Evolutionary conservation across 192 early-diverging fungal genomes (phyloP).

Genomic region (Funneliformis geosporum): DNA sequence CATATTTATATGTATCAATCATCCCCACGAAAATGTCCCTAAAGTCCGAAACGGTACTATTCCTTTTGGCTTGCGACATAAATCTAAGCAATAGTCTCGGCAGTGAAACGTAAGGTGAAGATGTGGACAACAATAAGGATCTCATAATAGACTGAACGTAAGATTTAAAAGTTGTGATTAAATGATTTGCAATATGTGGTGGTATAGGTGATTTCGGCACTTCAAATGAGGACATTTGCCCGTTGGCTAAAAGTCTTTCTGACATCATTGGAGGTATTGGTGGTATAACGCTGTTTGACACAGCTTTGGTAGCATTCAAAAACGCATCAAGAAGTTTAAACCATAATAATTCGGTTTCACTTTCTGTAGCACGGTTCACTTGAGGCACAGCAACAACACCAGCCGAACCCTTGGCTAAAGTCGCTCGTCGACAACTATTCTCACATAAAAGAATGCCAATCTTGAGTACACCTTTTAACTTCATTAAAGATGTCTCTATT

Average conservation of each 20-base stretch:
- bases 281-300: slow-evolving; percentile 34
- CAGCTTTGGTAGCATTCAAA: slow-evolving; percentile 55
- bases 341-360: slow-evolving; percentile 57
- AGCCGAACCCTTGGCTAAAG: slow-evolving; percentile 35
- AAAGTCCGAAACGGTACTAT: slow-evolving; percentile 58
- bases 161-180: slow-evolving; percentile 55
- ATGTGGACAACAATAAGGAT: slow-evolving; percentile 57
- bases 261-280: slow-evolving; percentile 23
- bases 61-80: slow-evolving; percentile 51
- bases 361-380: slow-evolving; percentile 33
- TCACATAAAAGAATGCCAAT: slow-evolving; percentile 63
- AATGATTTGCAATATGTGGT: slow-evolving; percentile 43
- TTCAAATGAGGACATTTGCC: slow-evolving; percentile 17
- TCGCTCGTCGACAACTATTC: slow-evolving; percentile 39
- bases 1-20: slow-evolving; percentile 66
- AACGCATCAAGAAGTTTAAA: slow-evolving; percentile 59
- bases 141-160: slow-evolving; percentile 61
- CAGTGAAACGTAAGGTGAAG: slow-evolving; percentile 58
- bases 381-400: slow-evolving; percentile 22
- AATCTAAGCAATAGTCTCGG: slow-evolving; percentile 56
- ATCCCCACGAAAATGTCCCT: slow-evolving; percentile 62
- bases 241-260: slow-evolving; percentile 28
- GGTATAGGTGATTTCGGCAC: slow-evolving; percentile 19
- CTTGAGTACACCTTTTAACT: slow-evolving; percentile 56
- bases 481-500: slow-evolving; percentile 50